Conservation (phyloP, 208 protist genomes). For the Phytomonas francai region DNA sequence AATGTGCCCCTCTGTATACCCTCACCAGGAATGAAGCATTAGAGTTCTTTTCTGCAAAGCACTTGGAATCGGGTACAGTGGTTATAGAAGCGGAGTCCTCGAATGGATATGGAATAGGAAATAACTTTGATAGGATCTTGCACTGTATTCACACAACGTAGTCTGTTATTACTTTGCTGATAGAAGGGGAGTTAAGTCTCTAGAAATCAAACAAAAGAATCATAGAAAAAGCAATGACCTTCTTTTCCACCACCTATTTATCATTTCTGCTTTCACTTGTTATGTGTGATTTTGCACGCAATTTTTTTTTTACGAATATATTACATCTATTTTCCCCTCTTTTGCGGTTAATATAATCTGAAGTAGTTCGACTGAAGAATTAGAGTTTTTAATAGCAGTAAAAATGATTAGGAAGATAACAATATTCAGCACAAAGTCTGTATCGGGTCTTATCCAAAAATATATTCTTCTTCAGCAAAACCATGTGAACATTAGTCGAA, state of each 20-base stretch:
- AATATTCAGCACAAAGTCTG: background rate
- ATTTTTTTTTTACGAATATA: background rate
- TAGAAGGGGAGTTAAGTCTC: background rate
- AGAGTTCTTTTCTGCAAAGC: constrained; percentile 21
- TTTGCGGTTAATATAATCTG: background rate
- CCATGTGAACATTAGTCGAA: constrained; percentile 80
- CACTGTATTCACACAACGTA: background rate
- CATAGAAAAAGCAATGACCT: background rate
- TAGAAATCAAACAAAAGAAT: background rate
- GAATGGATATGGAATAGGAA: constrained; percentile 59
- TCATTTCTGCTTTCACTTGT: background rate
- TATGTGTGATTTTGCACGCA: background rate
- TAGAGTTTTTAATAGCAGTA: background rate
- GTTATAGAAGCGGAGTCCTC: constrained; percentile 66
- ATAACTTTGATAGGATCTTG: constrained; percentile 36
- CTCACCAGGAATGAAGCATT: constrained; percentile 37
- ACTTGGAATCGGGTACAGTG: background rate
- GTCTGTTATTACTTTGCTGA: background rate
- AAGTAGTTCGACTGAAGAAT: background rate
- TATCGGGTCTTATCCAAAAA: background rate
- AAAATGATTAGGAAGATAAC: background rate
- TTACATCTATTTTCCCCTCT: background rate
- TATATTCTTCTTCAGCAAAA: constrained; percentile 19
- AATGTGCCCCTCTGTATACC: constrained; percentile 28
- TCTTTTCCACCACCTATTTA: background rate